These are phyloP conservation scores for Naegleria lovaniensis DNA, from an alignment of 208 protist genomes.

Conservation along the genomic window DNA sequence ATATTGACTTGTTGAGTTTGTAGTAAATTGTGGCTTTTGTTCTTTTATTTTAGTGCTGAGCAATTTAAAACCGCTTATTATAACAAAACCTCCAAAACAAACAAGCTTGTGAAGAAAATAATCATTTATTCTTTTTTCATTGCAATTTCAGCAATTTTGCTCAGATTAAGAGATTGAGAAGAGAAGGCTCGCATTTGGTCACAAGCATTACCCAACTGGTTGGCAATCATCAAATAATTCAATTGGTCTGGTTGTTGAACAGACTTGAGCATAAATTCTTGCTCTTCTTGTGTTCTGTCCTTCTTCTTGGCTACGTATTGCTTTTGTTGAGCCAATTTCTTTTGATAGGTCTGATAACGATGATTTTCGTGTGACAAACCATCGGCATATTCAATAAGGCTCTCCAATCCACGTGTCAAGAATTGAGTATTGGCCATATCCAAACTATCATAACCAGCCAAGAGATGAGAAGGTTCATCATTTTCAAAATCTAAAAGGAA, in stretches of 20 bases:
- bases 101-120: too few relatives aligned
- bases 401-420: neutral
- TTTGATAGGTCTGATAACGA: conserved; percentile 10
- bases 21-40: too few relatives aligned
- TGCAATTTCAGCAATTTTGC: neutral
- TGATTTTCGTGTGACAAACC: neutral
- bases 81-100: too few relatives aligned
- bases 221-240: neutral
- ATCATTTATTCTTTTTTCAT: neutral
- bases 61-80: too few relatives aligned
- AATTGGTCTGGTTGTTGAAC: conserved; percentile 16
- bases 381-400: conserved; percentile 3
- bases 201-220: conserved; percentile 6
- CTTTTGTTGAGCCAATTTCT: conserved; percentile 3
- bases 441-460: neutral
- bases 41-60: too few relatives aligned
- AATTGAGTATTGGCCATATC: neutral
- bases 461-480: neutral
- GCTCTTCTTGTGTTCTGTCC: conserved; percentile 11
- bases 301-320: neutral
- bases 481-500: neutral
- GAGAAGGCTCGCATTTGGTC: neutral
- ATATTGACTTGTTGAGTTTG: too few relatives aligned
- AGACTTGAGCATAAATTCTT: neutral
- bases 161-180: neutral